phyloP scores from a whole-genome alignment of 345 rosid genomes.

The Carallia pectinifolia region DNA sequence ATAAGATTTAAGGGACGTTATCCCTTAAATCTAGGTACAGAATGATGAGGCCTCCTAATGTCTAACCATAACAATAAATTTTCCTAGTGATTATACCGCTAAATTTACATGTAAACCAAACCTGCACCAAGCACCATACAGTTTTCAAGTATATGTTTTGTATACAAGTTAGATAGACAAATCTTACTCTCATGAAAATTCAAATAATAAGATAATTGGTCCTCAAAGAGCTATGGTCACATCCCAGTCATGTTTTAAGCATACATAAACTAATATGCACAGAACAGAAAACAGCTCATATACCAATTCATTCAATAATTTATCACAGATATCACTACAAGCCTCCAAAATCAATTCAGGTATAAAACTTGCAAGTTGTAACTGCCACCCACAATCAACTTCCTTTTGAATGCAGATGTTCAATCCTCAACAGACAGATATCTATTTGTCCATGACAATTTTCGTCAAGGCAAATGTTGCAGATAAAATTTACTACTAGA shows the following conservation, averaged over 20 bases:
- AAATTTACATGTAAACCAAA: too few species aligned
- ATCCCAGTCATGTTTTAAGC: neutral
- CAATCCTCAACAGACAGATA: neutral
- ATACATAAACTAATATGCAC: neutral
- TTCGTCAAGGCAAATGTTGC: neutral
- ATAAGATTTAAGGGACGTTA: too few species aligned
- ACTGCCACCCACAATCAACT: neutral
- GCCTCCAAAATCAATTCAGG: neutral
- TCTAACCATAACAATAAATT: too few species aligned
- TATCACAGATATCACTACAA: neutral
- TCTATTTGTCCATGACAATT: neutral
- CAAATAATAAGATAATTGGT: too few species aligned
- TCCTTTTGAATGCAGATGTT: neutral
- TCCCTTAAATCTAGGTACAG: too few species aligned
- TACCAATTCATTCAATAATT: neutral
- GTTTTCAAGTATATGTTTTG: neutral
- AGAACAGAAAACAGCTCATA: conserved; percentile 1
- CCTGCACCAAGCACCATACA: too few species aligned
- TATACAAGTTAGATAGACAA: neutral
- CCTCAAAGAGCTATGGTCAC: neutral
- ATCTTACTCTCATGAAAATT: neutral
- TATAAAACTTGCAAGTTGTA: neutral
- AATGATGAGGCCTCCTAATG: too few species aligned
- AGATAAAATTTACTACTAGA: neutral
- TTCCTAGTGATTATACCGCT: too few species aligned